phyloP scores from a whole-genome alignment of 192 early-diverging fungal genomes.

The Podila epigama region DNA sequence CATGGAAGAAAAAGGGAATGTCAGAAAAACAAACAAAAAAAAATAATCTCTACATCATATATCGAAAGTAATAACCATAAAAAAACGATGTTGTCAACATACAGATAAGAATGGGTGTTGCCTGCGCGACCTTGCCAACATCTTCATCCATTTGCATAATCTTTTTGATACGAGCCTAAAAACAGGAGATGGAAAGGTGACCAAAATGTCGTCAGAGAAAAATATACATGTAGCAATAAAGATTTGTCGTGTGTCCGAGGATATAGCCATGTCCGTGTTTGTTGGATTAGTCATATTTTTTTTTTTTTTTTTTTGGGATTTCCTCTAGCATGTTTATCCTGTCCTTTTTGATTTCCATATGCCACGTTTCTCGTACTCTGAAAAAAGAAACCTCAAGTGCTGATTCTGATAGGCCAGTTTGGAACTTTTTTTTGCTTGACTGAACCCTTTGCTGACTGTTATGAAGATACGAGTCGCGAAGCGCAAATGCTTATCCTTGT shows the following conservation, averaged over 20 bases:
- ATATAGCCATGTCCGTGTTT: too few relatives aligned
- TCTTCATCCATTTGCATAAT: constrained; percentile 99
- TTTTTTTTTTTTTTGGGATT: too few relatives aligned
- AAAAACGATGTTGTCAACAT: constrained; percentile 36
- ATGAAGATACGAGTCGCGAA: too few relatives aligned
- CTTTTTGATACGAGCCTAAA: constrained; percentile 97
- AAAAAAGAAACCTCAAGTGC: too few relatives aligned
- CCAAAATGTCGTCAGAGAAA: not conserved
- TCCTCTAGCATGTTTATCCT: too few relatives aligned
- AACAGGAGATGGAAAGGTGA: not conserved
- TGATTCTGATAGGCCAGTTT: not conserved
- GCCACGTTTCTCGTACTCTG: too few relatives aligned
- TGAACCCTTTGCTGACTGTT: too few relatives aligned
- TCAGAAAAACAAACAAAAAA: not conserved
- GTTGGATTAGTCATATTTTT: too few relatives aligned
- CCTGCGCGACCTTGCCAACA: constrained; percentile 97
- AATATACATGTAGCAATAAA: not conserved
- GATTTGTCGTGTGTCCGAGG: not conserved
- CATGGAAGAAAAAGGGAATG: not conserved
- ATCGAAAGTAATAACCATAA: not conserved
- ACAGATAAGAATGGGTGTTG: constrained; percentile 95
- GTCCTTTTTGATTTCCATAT: too few relatives aligned
- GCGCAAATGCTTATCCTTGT: not conserved
- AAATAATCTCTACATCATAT: not conserved
- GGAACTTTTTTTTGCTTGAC: not conserved